phyloP scores from a whole-genome alignment of 306 rosid species.

The Gillenia trifoliata region DNA sequence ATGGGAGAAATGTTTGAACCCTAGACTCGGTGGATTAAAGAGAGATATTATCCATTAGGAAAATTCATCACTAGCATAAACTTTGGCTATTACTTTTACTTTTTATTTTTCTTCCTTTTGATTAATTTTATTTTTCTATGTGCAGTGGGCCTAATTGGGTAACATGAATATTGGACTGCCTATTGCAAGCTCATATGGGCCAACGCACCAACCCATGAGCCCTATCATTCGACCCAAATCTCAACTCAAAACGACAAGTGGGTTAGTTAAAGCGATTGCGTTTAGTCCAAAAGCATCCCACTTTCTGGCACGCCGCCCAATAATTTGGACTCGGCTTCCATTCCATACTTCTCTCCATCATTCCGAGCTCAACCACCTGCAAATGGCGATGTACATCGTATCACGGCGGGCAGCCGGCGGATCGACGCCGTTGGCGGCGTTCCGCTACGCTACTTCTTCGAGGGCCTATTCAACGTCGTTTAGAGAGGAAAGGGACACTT shows the following conservation, averaged over 20 bases:
- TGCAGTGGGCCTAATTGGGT: neutral
- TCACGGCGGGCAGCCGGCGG: slow-evolving; percentile 55
- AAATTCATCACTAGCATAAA: neutral
- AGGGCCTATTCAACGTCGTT: slow-evolving; percentile 65
- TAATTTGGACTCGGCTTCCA: neutral
- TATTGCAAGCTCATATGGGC: neutral
- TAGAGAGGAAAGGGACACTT: slow-evolving; percentile 88
- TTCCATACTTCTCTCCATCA: neutral
- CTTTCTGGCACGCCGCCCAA: slow-evolving; percentile 6
- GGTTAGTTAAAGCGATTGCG: neutral
- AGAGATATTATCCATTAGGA: too few species aligned
- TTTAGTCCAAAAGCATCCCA: neutral
- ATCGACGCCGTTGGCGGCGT: slow-evolving; percentile 31
- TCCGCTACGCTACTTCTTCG: slow-evolving; percentile 38
- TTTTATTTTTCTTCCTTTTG: neutral
- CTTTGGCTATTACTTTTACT: neutral
- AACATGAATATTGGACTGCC: neutral
- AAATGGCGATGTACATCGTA: slow-evolving; percentile 49
- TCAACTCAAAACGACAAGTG: neutral
- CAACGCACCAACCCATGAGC: neutral
- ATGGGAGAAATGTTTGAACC: too few species aligned
- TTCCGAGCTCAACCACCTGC: neutral
- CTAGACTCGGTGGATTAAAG: too few species aligned
- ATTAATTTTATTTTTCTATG: neutral
- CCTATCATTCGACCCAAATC: neutral